Base-by-base conservation (phyloP, 2,329 filamentous ascomycete genomes). In the Ceratocystis variospora region DNA sequence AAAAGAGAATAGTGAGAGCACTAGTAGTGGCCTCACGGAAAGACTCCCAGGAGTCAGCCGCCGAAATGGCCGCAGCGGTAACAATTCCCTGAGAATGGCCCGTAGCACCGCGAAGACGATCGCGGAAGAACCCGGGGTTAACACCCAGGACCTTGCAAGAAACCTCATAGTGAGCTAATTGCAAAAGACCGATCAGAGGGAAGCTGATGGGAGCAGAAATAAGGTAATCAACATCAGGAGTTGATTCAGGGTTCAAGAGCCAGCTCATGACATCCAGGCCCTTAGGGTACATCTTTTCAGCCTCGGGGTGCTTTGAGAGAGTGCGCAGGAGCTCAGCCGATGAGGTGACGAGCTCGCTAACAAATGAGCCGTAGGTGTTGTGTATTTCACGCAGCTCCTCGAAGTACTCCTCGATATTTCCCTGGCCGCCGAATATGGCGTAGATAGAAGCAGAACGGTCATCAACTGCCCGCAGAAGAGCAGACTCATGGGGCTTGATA, bases 321-420 rank as follows among this genome's bases (percentile, higher is more conserved):
- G 80, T 86, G 74, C 93, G 90, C n/a, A 99, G 83, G 65, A 96
- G 85, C 73, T 95, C 88, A 15, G 94, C 92, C 6, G 91, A 87
- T 28, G 86, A 83, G 33, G 83, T 82, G 73, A 99, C 83, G 70
- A 97, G 85, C 70, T 95, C 90, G 71, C 90, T 88, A 4, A 96
- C 85, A 71, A 99, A 95, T 33, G 88, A 88, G 12, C 89, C 87
- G 77, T 99, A 99, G 68, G 92, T 96, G 72, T 81, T 86, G 79
- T 93, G 93, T 67, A 97, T 84, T 75, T 96, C 88, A 66, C 94
- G 87, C 69, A 99, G 83, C 79, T 99, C 94, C 71, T 99, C 93
- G 73, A 99, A 99, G 78, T 99, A 99, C 78, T 99, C 95, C 77
- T 99, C 93, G 70, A 99, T 97, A 77, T 99, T 99, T 72, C 94